Evolutionary conservation across 768 basidiomycete species (phyloP), one percentile per base, ranked within the genome.

Genomic region (Glaciozyma martinii): DNA sequence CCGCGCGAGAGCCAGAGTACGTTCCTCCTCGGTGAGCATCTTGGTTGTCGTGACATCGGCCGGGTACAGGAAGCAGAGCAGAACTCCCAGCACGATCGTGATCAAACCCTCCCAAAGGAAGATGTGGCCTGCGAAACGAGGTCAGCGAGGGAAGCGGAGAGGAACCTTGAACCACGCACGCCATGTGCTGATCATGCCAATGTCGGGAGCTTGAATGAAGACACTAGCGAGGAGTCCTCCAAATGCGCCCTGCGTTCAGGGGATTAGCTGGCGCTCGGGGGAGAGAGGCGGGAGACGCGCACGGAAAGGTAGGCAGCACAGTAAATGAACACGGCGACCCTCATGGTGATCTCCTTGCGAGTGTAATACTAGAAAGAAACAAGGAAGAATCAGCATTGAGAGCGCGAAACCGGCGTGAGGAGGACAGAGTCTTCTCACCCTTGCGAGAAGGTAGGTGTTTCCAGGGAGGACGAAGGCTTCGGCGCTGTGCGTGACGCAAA

Each of bases 1-100:
- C 57, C 88, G 79, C 59, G 85, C 85, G 52, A 90, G 63, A 3
- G 86, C 87, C 30, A 90, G 77, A 64, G 80, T 78, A 59, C 76
- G 42, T 68, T 83, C 81, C 42, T 78, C 75, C 61, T 78, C 75
- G 15, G 71, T 83, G 40, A 89, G 78, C 68, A 82, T 82, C 0
- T 73, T 77, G 0, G 87, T 87, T 21, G 82, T 84, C 73, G 89
- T 87, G 0, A 88, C 88, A 15, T 86, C 79, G 71, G 87, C 80
- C 1, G 88, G 87, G 21, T 89, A 80, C 47, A 83, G 76, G 62
- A 82, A 79, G 58, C 83, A 68, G 19, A 82, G 80, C 44, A 84
- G 2, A 16, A 87, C 7, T 0, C 85, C 88, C 6, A 90, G 53
- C 8, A 18, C 56, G 13, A 40, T 53, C 5, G 62, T 50, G 49